Evolutionary conservation across 805 yeast genomes (phyloP).

Genomic region (Ogataea nitratoaversa): DNA sequence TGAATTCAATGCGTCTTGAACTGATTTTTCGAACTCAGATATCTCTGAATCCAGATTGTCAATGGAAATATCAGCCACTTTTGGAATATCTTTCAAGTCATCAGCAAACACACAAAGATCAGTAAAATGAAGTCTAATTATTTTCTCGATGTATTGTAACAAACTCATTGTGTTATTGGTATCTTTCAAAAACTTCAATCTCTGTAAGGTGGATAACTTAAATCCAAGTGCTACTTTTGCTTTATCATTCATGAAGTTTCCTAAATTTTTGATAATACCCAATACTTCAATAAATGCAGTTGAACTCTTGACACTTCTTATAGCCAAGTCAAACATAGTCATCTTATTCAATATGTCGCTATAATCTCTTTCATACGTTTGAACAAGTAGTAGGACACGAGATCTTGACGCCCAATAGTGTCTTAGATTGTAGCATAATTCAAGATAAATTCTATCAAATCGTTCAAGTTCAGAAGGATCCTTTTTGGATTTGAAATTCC

Average conservation of each 20-base stretch:
- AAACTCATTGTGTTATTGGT: conserved; percentile 65
- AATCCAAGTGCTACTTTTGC: conserved; percentile 69
- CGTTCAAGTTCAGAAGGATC: conserved; percentile 58
- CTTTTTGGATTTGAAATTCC: conserved; percentile 42
- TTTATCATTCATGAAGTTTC: conserved; percentile 74
- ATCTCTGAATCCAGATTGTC: conserved; percentile 62
- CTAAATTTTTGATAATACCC: conserved; percentile 65
- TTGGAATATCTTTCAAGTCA: conserved; percentile 50
- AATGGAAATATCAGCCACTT: conserved; percentile 56
- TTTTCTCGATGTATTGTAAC: conserved; percentile 69
- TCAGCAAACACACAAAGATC: conserved; percentile 57
- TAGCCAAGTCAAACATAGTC: conserved; percentile 54
- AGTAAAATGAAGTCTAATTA: conserved; percentile 62
- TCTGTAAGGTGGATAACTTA: conserved; percentile 61
- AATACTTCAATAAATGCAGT: conserved; percentile 52
- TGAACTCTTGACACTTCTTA: conserved; percentile 49
- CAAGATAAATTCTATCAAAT: conserved; percentile 66
- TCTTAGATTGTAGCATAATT: conserved; percentile 61
- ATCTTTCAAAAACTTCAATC: conserved; percentile 70
- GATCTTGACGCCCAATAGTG: conserved; percentile 71
- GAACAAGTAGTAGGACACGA: conserved; percentile 51
- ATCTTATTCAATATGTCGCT: conserved; percentile 55
- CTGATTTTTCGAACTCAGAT: conserved; percentile 45
- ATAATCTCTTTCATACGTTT: conserved; percentile 62
- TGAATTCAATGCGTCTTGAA: conserved; percentile 49